phyloP scores from a whole-genome alignment of 169 alveolate genomes.

The Babesia bigemina region DNA sequence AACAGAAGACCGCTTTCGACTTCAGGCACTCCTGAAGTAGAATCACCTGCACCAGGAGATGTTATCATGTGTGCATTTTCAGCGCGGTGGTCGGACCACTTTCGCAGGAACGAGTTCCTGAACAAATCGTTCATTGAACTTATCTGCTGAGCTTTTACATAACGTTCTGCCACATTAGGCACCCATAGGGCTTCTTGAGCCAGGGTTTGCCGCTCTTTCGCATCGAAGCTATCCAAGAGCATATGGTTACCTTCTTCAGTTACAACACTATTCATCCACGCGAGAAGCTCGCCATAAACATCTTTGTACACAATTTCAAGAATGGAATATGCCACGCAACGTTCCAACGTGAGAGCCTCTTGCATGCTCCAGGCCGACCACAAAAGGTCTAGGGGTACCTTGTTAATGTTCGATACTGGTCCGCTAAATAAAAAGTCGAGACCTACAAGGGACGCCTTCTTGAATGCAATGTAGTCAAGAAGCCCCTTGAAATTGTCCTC shows the following conservation, averaged over 20 bases:
- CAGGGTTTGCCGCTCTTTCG: background rate
- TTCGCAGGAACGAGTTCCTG: background rate
- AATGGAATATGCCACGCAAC: constrained; percentile 20
- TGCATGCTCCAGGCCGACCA: constrained; percentile 28
- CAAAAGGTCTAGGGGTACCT: constrained; percentile 19
- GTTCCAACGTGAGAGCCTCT: constrained; percentile 11
- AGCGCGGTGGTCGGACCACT: constrained; percentile 4
- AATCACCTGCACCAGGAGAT: background rate
- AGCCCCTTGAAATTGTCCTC: background rate
- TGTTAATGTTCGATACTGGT: background rate
- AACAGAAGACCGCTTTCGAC: background rate
- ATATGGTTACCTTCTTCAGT: too few relatives aligned
- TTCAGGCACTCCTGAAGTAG: background rate
- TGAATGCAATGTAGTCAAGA: constrained; percentile 11
- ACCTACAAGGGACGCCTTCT: background rate
- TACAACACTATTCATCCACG: too few relatives aligned
- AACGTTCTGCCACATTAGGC: background rate
- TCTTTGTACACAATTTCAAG: constrained; percentile 2
- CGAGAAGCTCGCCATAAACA: background rate
- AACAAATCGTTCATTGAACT: background rate
- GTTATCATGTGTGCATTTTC: background rate
- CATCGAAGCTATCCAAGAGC: background rate
- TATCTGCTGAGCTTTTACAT: background rate
- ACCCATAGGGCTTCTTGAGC: constrained; percentile 1
- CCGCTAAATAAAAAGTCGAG: background rate